Base-by-base conservation (phyloP, 2,329 filamentous ascomycete genomes). In the Bipolaris gigantea region DNA sequence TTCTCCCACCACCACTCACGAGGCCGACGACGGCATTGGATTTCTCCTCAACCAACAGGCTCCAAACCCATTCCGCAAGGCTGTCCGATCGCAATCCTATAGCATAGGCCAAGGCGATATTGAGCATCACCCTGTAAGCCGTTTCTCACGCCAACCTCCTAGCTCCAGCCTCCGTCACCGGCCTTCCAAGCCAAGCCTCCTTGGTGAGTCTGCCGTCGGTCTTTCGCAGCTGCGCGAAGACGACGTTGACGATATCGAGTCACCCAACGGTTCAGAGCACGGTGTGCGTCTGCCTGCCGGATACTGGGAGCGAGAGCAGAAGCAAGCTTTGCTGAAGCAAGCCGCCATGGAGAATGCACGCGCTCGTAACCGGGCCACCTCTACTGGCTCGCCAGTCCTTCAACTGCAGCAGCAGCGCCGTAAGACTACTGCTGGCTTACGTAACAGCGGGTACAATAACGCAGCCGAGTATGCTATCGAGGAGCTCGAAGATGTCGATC, bases 51-150 rank as follows among this genome's bases (percentile, higher is more conserved):
- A 62, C 48, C 71, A 73, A 33, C 59, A 67, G 16, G 89, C 95
- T 61, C 91, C 92, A 0, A 90, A 96, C 59, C 92, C 93, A 0
- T 94, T 90, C 0, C 90, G 90, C 1, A 97, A 97, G 75, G 92
- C 90, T 1, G 94, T 96, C 66, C 87, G 94, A 39, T 99, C 94
- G 5, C 91, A 97, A 74, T 97, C 94, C 4, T 97, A 97, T 74
- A 97, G 93, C 0, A 93, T 96, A 43, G 92, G 92, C 4, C 92
- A 97, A 71, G 80, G 92, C 56, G 92, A 96, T 48, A 83, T 68
- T 27, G 71, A 73, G 35, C 64, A 61, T 53, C 68, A 60, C 38
- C 68, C 65, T 3, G 75, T 82, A 3, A 75, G 81, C 19, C 72
- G 84, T 38, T 73, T 79, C 11, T 78, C 81, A 43, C 75, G 80